Conservation (phyloP, 208 protist species). For the Balamuthia mandrillaris region DNA sequence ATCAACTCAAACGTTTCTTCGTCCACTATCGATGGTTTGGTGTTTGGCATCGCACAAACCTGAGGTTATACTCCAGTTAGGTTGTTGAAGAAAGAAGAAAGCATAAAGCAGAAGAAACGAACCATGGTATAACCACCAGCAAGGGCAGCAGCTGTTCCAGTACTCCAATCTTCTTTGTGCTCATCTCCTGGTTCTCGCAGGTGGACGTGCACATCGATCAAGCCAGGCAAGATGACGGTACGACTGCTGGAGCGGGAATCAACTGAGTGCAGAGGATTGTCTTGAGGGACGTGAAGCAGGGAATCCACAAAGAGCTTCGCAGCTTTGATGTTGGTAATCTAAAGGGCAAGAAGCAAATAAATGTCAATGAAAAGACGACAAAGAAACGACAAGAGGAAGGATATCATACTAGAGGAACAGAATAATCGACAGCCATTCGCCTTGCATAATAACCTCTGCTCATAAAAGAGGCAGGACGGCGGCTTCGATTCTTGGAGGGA, state of each 20-base stretch:
- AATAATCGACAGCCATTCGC: slow-evolving; percentile 61
- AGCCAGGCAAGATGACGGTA: slow-evolving; percentile 56
- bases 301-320: slow-evolving; percentile 64
- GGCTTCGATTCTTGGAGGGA: slow-evolving; percentile 68
- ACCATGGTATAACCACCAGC: slow-evolving; percentile 81
- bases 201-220: slow-evolving; percentile 90
- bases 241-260: slow-evolving; percentile 45
- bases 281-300: background rate
- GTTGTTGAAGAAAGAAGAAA: too few relatives aligned
- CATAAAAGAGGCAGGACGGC: slow-evolving; percentile 62
- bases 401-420: slow-evolving; percentile 44
- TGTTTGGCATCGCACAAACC: slow-evolving; percentile 67
- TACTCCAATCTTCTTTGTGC: slow-evolving; percentile 87
- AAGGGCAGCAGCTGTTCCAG: slow-evolving; percentile 81
- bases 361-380: background rate
- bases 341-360: background rate
- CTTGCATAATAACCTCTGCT: slow-evolving; percentile 55
- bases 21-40: slow-evolving; percentile 56
- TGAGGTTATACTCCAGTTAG: too few relatives aligned
- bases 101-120: background rate
- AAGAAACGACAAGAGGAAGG: background rate
- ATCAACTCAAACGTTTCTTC: slow-evolving; percentile 41
- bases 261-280: slow-evolving; percentile 8
- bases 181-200: slow-evolving; percentile 86
- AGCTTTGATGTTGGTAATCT: slow-evolving; percentile 68